Evolutionary conservation across 768 basidiomycete genomes (phyloP).

Genomic region (Dioszegia aurantiaca): DNA sequence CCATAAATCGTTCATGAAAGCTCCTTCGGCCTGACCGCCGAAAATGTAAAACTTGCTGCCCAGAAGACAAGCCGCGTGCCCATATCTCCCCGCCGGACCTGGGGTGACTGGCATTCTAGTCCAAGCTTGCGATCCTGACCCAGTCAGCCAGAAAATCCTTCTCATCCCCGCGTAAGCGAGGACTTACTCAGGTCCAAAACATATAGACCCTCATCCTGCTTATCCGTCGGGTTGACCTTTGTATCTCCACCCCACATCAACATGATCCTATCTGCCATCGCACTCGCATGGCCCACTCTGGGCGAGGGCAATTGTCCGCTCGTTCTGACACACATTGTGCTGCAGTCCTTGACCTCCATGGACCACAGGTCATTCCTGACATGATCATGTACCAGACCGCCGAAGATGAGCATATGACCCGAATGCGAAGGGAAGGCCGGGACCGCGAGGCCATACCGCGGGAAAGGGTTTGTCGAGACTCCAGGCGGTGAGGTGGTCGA

Average conservation of each 20-base stretch:
- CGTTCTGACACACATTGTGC: conserved; percentile 78
- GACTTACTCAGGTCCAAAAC: conserved; percentile 84
- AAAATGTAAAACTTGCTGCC: conserved; percentile 91
- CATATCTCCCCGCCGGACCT: conserved; percentile 84
- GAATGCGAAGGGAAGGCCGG: conserved; percentile 57
- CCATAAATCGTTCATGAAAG: conserved; percentile 93
- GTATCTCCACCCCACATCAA: conserved; percentile 99
- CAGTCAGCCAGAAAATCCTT: conserved; percentile 4
- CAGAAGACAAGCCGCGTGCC: conserved; percentile 90
- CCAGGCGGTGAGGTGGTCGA: conserved; percentile 57
- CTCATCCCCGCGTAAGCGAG: neutral
- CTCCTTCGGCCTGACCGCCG: conserved; percentile 92
- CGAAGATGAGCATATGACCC: conserved; percentile 94
- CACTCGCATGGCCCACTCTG: conserved; percentile 93
- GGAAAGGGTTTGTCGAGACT: conserved; percentile 67
- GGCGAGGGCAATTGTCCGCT: conserved; percentile 82
- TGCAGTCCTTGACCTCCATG: conserved; percentile 74
- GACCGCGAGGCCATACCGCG: conserved; percentile 91
- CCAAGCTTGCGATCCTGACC: conserved; percentile 87
- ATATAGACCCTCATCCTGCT: conserved; percentile 89
- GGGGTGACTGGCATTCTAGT: conserved; percentile 73
- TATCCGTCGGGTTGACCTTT: conserved; percentile 67
- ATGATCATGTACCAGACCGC: conserved; percentile 86
- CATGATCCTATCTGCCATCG: conserved; percentile 89
- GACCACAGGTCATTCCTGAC: conserved; percentile 90